These are phyloP conservation scores for Acacia acuminata DNA, from an alignment of 306 rosid genomes.

Conservation along the genomic window DNA sequence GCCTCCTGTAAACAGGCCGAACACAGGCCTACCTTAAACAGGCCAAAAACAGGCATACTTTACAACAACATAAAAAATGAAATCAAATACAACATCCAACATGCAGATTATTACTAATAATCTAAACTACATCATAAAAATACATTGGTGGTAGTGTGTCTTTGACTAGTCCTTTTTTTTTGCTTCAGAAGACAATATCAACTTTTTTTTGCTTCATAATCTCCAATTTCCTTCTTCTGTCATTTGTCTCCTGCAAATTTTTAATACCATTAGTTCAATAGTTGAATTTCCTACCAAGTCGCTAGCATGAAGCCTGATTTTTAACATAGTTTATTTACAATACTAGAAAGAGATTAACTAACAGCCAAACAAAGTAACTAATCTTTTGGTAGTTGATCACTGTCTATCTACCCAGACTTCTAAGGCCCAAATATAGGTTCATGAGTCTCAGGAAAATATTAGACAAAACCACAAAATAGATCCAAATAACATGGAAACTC, in stretches of 20 bases:
- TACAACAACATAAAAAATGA: no score
- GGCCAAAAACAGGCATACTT: no score
- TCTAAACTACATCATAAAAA: no score
- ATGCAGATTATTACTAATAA: no score
- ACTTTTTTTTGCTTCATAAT: slow-evolving; percentile 56
- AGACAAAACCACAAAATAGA: not conserved
- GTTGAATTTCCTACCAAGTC: slow-evolving; percentile 14
- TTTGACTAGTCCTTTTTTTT: no score
- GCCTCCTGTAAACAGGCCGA: no score
- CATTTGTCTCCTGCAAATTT: slow-evolving; percentile 66
- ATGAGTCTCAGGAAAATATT: not conserved
- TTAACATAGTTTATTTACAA: not conserved
- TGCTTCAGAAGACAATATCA: slow-evolving; percentile 63
- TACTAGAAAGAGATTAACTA: not conserved
- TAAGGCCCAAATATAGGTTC: not conserved
- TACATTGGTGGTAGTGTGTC: no score
- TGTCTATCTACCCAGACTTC: not conserved
- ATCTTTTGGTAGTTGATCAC: not conserved
- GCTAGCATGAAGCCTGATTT: slow-evolving; percentile 17
- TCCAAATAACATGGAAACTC: not conserved
- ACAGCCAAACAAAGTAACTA: not conserved
- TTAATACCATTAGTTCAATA: slow-evolving; percentile 18
- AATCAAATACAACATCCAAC: no score
- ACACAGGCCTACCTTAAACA: no score
- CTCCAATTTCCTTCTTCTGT: slow-evolving; percentile 57